Conservation (phyloP, 768 basidiomycete species). For the Galerina marginata region DNA sequence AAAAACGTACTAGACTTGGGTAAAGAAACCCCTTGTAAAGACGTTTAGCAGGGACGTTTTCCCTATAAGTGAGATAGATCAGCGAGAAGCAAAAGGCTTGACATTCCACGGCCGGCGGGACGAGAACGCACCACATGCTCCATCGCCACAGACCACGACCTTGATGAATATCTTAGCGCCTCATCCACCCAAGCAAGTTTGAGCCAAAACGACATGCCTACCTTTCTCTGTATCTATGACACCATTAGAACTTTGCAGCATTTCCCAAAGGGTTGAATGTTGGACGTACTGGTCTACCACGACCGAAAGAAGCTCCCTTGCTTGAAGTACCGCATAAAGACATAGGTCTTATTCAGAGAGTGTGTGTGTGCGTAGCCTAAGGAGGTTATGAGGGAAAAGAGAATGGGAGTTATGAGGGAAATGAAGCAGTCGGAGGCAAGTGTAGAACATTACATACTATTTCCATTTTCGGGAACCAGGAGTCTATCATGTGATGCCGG, state of each 20-base stretch:
- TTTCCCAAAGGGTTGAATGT: background rate
- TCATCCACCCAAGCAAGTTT: background rate
- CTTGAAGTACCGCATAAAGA: constrained; percentile 61
- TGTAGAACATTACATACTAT: constrained; percentile 12
- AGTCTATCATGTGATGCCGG: constrained; percentile 19
- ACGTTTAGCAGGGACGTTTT: constrained; percentile 89
- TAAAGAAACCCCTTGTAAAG: constrained; percentile 91
- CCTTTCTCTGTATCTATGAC: constrained; percentile 53
- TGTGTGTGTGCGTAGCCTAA: background rate
- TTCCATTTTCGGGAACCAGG: constrained; percentile 10
- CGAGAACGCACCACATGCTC: constrained; percentile 78
- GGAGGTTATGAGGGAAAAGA: background rate
- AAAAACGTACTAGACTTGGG: constrained; percentile 82
- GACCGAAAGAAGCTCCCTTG: constrained; percentile 58
- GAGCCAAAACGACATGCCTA: constrained; percentile 21
- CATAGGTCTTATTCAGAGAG: constrained; percentile 33
- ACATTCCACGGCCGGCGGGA: constrained; percentile 12
- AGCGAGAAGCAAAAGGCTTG: constrained; percentile 16
- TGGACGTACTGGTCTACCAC: constrained; percentile 53
- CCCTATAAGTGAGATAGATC: constrained; percentile 45
- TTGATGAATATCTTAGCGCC: constrained; percentile 24
- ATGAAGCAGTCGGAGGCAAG: constrained; percentile 6
- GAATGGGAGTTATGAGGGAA: constrained; percentile 7
- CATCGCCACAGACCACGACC: constrained; percentile 95
- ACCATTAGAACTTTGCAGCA: constrained; percentile 3